A percentile compares a stretch with the other conserved stretches of the same genome.
Conservation (phyloP, 805 yeast species). For the Jamesozyma spencerorum region DNA sequence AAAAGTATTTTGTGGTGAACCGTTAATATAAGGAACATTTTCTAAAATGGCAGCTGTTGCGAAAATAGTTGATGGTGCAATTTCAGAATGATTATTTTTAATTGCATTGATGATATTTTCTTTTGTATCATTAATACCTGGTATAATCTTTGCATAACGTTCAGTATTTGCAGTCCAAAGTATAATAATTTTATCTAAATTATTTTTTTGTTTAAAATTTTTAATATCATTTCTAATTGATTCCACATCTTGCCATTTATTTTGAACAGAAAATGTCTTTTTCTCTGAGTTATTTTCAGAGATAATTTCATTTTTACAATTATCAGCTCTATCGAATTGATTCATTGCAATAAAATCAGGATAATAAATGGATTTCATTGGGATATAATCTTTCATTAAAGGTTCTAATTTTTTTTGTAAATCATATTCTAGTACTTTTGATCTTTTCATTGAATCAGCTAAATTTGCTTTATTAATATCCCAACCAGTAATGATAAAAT, state of each 20-base stretch:
- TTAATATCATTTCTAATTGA: slow-evolving; percentile 74
- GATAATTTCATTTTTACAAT: slow-evolving; percentile 35
- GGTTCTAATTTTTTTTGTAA: slow-evolving; percentile 68
- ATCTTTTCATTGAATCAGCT: slow-evolving; percentile 71
- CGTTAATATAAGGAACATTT: slow-evolving; percentile 82
- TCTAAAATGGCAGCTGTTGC: slow-evolving; percentile 91
- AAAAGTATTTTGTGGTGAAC: slow-evolving; percentile 95
- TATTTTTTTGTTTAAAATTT: slow-evolving; percentile 61
- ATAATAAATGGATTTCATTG: slow-evolving; percentile 81
- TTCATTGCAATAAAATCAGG: slow-evolving; percentile 96
- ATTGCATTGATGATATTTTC: slow-evolving; percentile 68
- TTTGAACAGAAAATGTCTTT: slow-evolving; percentile 36
- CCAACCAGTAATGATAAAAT: slow-evolving; percentile 89
- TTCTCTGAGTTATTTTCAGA: slow-evolving; percentile 22
- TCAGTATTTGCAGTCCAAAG: slow-evolving; percentile 98
- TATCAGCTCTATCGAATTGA: slow-evolving; percentile 87
- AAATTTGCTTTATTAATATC: slow-evolving; percentile 71
- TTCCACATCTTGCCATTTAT: slow-evolving; percentile 87
- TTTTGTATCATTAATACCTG: slow-evolving; percentile 81
- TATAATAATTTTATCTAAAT: slow-evolving; percentile 78
- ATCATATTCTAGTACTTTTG: slow-evolving; percentile 78
- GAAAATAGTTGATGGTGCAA: slow-evolving; percentile 87
- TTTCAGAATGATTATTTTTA: slow-evolving; percentile 70
- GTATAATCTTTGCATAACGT: slow-evolving; percentile 69
- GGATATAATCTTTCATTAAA: slow-evolving; percentile 51